A percentile compares a stretch with the other conserved stretches of the same genome.
phyloP scores from a whole-genome alignment of 306 rosid genomes.

The Rosa lucieae region DNA sequence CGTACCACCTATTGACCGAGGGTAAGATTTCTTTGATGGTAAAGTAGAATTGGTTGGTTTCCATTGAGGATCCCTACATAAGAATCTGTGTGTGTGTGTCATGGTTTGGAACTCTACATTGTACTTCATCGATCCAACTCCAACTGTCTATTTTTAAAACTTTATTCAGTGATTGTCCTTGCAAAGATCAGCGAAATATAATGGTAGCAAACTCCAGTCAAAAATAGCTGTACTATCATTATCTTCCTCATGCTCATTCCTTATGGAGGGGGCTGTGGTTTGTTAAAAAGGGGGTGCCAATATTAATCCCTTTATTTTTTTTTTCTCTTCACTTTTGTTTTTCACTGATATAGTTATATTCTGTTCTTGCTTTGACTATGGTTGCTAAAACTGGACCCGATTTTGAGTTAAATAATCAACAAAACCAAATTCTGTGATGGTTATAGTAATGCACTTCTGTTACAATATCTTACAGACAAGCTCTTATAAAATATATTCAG shows the following conservation, averaged over 20 bases:
- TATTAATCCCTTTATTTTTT: too few relatives aligned
- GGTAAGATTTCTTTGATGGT: slow-evolving; percentile 32
- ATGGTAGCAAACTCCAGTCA: neutral
- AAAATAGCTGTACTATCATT: neutral
- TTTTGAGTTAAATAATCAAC: neutral
- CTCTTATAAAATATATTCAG: slow-evolving; percentile 66
- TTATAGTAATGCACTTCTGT: neutral
- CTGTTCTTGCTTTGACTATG: neutral
- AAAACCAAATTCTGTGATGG: slow-evolving; percentile 14
- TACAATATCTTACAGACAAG: slow-evolving; percentile 52
- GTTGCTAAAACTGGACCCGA: neutral
- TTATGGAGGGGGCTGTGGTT: too few relatives aligned
- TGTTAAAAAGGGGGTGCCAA: too few relatives aligned
- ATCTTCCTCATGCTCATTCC: too few relatives aligned
- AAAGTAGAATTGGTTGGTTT: neutral
- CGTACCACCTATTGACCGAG: slow-evolving; percentile 62
- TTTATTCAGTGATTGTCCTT: neutral
- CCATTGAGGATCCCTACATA: too few relatives aligned
- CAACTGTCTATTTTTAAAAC: neutral
- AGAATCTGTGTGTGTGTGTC: too few relatives aligned
- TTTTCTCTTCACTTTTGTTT: too few relatives aligned
- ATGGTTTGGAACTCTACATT: neutral
- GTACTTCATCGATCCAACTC: neutral
- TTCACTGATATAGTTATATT: neutral
- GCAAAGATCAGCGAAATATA: neutral